Evolutionary conservation across 1,284 basidiomycete genomes (phyloP), one percentile per base, ranked within the genome.

Genomic region (Trichosporon asahii): DNA sequence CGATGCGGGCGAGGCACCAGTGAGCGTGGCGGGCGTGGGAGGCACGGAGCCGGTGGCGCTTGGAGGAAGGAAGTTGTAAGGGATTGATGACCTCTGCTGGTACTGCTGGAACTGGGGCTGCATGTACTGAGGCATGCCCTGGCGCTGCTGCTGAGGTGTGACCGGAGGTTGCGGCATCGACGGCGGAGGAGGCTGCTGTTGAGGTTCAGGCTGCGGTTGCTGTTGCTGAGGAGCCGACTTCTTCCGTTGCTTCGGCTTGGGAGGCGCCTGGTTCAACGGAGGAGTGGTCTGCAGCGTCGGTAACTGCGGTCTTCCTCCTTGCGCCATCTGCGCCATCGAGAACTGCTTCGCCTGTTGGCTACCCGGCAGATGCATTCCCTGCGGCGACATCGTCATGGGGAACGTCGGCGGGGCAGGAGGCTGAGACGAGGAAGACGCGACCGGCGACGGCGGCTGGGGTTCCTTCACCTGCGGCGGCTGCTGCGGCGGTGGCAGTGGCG

Each of bases 31-130:
- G 1, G 75, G 73, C 0, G 75, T 72, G 12, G 72, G 70, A n/a
- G 60, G 15, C 7, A 35, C 2, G 11, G 66, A 63, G 27, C 57
- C 63, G 8, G 69, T 29, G 18, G 53, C 46, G 11, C 33, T 15
- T 37, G 66, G 53, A 1, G 67, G 68, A 1, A 76, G 65, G 66
- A 76, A 72, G 63, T 53, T 25, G 72, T 75, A 74, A 3, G 76
- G 68, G 15, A 74, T 33, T 6, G 70, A 31, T 23, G 70, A 31
- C 25, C 40, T 40, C 25, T 65, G 64, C 40, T 46, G 25, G 23
- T 27, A 46, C 40, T 65, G 64, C 64, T 65, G 64, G 44, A 65
- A 44, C 40, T 61, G 57, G 29, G 57, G 29, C 57, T 61, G 57
- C 57, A 61, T 61, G 57, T 31, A 44, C 44, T 49, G 64, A 12